Conservation (phyloP, 176 grass and related monocot species). For the Alopecurus myosuroides region DNA sequence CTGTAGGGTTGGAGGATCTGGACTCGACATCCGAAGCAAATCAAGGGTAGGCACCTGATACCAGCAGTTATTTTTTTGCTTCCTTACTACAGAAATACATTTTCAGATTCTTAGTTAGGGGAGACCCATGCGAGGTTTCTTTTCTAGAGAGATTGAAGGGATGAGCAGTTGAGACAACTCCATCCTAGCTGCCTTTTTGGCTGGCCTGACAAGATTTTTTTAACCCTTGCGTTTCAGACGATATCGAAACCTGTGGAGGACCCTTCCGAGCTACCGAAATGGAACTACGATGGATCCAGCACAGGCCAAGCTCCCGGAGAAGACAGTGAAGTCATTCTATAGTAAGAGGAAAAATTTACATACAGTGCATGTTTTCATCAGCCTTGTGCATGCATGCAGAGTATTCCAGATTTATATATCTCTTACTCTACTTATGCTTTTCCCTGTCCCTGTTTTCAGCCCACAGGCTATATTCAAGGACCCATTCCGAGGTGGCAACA, state of each 20-base stretch:
- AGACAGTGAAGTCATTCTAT: slow-evolving; percentile 99
- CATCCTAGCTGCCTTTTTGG: neutral
- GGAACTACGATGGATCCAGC: slow-evolving; percentile 99
- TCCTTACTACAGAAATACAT: too few relatives aligned
- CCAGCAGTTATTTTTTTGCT: too few relatives aligned
- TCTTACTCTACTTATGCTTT: slow-evolving; percentile 1
- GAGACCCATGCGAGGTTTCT: too few relatives aligned
- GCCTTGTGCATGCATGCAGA: neutral
- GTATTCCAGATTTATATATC: neutral
- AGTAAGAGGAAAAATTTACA: slow-evolving; percentile 44
- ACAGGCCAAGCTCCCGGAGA: slow-evolving; percentile 96
- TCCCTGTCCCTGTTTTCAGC: slow-evolving; percentile 23
- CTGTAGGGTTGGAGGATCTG: slow-evolving; percentile 90
- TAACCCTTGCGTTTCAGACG: slow-evolving; percentile 44
- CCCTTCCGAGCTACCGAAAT: slow-evolving; percentile 88
- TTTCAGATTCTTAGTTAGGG: neutral
- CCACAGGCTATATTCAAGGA: slow-evolving; percentile 98
- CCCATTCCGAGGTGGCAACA: slow-evolving; percentile 94
- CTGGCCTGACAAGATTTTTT: neutral
- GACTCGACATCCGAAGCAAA: slow-evolving; percentile 98
- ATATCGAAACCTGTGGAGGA: slow-evolving; percentile 73
- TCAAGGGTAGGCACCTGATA: too few relatives aligned
- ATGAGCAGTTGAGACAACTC: neutral
- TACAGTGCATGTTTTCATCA: neutral
- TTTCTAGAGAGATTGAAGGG: neutral